A percentile compares a stretch with the other conserved stretches of the same genome.
These are phyloP conservation scores for Capronia coronata DNA, from an alignment of 2,329 filamentous ascomycete species.

Conservation along the genomic window DNA sequence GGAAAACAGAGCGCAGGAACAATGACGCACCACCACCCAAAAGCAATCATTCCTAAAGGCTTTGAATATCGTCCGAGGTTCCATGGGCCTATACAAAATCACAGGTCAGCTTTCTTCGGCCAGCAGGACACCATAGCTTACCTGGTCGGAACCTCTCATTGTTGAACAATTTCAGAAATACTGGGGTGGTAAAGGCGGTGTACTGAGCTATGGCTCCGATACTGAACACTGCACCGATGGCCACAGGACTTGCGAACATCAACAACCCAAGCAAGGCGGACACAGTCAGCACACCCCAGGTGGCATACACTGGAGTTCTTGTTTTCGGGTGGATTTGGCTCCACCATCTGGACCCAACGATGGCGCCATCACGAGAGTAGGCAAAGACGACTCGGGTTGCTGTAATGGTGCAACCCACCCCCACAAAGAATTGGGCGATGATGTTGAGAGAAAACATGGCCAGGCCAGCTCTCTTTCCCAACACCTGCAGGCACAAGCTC, in stretches of 20 bases:
- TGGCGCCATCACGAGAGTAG: constrained; percentile 31
- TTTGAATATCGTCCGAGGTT: constrained; percentile 31
- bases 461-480: constrained; percentile 30
- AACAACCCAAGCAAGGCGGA: constrained; percentile 30
- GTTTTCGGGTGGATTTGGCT: constrained; percentile 29
- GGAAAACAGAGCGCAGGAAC: constrained; percentile 32
- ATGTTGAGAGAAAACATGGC: constrained; percentile 33
- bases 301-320: constrained; percentile 31
- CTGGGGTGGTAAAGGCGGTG: constrained; percentile 30
- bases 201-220: constrained; percentile 30
- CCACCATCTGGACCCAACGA: constrained; percentile 30
- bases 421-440: constrained; percentile 32
- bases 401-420: constrained; percentile 31
- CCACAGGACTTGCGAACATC: constrained; percentile 31
- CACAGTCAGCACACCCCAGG: constrained; percentile 30
- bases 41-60: constrained; percentile 30
- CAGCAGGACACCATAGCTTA: constrained; percentile 5
- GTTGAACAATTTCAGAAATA: constrained; percentile 30
- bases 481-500: constrained; percentile 31
- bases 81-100: constrained; percentile 29
- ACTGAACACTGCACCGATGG: constrained; percentile 32
- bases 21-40: constrained; percentile 31
- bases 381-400: constrained; percentile 31
- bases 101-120: background rate
- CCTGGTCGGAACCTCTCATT: constrained; percentile 28